Evolutionary conservation across 2,329 filamentous ascomycete species (phyloP).

Genomic region (Epicoccum sorghinum): DNA sequence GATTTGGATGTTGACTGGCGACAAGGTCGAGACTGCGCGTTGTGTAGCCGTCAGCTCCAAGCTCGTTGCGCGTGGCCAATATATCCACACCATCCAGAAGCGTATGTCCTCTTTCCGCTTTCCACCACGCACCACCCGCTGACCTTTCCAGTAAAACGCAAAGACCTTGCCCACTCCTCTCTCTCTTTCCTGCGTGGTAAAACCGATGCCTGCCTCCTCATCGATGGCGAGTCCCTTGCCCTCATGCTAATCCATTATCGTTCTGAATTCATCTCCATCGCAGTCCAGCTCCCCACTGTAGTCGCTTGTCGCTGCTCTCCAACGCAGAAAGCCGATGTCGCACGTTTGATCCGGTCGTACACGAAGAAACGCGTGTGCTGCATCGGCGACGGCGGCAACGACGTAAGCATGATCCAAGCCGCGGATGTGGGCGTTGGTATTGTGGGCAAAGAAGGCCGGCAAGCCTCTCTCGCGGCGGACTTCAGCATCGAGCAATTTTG

Average conservation of each 20-base stretch:
- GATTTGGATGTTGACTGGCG: slow-evolving; percentile 99
- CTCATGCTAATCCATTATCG: slow-evolving; percentile 84
- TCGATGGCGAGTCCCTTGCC: slow-evolving; percentile 89
- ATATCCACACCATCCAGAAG: slow-evolving; percentile 91
- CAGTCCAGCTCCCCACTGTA: slow-evolving; percentile 86
- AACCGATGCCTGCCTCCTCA: slow-evolving; percentile 83
- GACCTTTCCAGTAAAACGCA: slow-evolving; percentile 66
- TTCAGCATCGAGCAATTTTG: slow-evolving; percentile 96
- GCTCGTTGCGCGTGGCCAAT: slow-evolving; percentile 89
- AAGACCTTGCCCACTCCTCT: slow-evolving; percentile 84
- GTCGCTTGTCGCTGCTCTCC: slow-evolving; percentile 97
- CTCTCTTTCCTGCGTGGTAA: slow-evolving; percentile 89
- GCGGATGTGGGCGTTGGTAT: slow-evolving; percentile 98
- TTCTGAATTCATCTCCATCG: slow-evolving; percentile 83
- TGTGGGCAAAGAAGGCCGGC: slow-evolving; percentile 94
- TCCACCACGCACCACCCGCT: slow-evolving; percentile 1
- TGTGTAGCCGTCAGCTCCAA: slow-evolving; percentile 96
- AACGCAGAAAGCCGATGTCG: slow-evolving; percentile 94
- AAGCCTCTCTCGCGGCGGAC: slow-evolving; percentile 92
- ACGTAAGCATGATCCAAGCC: slow-evolving; percentile 98
- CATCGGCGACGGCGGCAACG: slow-evolving; percentile 97
- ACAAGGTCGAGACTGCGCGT: slow-evolving; percentile 96
- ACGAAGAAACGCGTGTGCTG: slow-evolving; percentile 97
- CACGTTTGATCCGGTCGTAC: slow-evolving; percentile 84
- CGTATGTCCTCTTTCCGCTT: slow-evolving; percentile 36